Conservation (phyloP, 257 asterid species). For the Scutellaria minor region DNA sequence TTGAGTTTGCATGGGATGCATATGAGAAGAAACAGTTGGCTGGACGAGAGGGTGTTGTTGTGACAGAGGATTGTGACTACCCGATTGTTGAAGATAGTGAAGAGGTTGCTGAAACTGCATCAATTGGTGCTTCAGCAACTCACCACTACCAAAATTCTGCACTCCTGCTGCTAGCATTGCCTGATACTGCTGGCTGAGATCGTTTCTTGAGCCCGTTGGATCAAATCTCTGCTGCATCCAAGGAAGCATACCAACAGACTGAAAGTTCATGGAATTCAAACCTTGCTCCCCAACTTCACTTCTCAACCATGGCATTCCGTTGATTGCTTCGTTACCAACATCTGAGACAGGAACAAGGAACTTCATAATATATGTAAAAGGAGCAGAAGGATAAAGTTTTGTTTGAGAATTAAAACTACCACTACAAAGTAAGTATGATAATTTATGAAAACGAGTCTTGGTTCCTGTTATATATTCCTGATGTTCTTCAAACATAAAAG, state of each 20-base stretch:
- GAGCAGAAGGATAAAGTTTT: not conserved
- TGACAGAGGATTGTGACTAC: slow-evolving; percentile 50
- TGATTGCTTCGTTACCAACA: slow-evolving; percentile 65
- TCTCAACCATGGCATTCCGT: slow-evolving; percentile 84
- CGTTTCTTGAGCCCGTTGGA: slow-evolving; percentile 62
- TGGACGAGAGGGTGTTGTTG: slow-evolving; percentile 65
- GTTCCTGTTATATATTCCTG: not conserved
- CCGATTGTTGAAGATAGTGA: slow-evolving; percentile 67
- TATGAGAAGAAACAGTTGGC: slow-evolving; percentile 54
- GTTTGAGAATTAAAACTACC: slow-evolving; percentile 11
- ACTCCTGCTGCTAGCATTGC: slow-evolving; percentile 73
- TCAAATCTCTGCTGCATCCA: slow-evolving; percentile 90
- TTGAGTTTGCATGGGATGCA: slow-evolving; percentile 70
- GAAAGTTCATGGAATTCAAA: slow-evolving; percentile 66
- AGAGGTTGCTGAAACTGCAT: slow-evolving; percentile 76
- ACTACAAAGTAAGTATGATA: not conserved
- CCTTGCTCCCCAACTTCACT: slow-evolving; percentile 82
- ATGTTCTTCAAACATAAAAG: not conserved
- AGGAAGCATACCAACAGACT: slow-evolving; percentile 74
- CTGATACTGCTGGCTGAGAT: slow-evolving; percentile 84
- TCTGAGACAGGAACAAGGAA: slow-evolving; percentile 49
- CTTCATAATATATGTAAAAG: not conserved
- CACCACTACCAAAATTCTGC: slow-evolving; percentile 67
- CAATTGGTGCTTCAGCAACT: slow-evolving; percentile 67
- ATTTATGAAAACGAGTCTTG: slow-evolving; percentile 2